Evolutionary conservation across 768 basidiomycete species (phyloP), one percentile per base, ranked within the genome.

Genomic region (Auriscalpium orientale): DNA sequence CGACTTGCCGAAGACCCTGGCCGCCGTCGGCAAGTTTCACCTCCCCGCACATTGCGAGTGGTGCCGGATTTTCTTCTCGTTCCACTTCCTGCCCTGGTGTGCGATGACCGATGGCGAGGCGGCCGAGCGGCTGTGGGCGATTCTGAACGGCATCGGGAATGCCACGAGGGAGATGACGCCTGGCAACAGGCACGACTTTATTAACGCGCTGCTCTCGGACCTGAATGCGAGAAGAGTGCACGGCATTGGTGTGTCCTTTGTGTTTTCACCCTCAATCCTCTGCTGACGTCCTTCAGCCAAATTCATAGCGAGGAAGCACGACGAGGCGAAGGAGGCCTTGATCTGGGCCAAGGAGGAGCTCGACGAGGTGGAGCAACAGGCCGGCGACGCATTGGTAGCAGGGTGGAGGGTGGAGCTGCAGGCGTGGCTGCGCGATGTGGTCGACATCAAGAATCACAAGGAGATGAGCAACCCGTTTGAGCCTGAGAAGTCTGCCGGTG

Each of bases 401-500:
- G 50, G 55, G 55, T 22, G 28, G 4, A 18, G 21, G 9, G 55
- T 6, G 8, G 49, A 56, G 22, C 22, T 28, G 44, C 4, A 15
- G 22, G 49, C 3, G 16, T 56, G 22, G 15, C 16, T 51, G 40
- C n/a, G 3, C 5, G 38, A 51, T 11, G 55, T 56, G 0, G 44
- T 51, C 3, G 49, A 56, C 18, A 36, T 56, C 40, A 35, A 16
- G 4, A n/a, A 45, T 6, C 55, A 56, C 28, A 40, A 51, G n/a
- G 10, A 28, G n/a, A 22, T 56, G 12, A 12, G 18, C 8, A 56
- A 56, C 40, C 55, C 55, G 9, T 56, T 50, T 35, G 49, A 56
- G 18, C 22, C 28, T 9, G 20, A 33, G 1, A 28, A 46, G 37
- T 21, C 43, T 12, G 49, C 21, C 3, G 15, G 55, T 51, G 28